A percentile compares a stretch with the other conserved stretches of the same genome.
phyloP scores from a whole-genome alignment of 331 rosid species.

The Rhamnella rubrinervis region DNA sequence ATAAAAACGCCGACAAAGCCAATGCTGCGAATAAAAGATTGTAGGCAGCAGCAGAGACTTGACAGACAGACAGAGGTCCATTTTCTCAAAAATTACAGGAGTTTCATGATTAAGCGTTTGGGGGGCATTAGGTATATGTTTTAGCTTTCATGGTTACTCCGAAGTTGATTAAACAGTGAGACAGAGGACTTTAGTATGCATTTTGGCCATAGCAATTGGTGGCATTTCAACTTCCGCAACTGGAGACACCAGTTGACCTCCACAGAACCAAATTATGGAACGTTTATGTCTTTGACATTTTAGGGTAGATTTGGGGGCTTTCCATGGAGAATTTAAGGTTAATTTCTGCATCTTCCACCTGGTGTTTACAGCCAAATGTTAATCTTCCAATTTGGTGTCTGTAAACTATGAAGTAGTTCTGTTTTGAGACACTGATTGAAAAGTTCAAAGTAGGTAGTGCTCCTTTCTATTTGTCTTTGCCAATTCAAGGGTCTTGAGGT shows the following conservation, averaged over 20 bases:
- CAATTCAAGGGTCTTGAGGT: neutral
- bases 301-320: neutral
- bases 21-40: too few relatives aligned
- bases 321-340: neutral
- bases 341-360: neutral
- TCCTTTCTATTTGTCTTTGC: neutral
- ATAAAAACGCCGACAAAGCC: too few relatives aligned
- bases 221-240: neutral
- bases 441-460: neutral
- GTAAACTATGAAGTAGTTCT: too few relatives aligned
- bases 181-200: too few relatives aligned
- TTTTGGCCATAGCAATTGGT: too few relatives aligned
- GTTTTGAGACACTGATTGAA: neutral
- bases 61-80: too few relatives aligned
- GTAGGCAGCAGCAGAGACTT: too few relatives aligned
- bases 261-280: neutral
- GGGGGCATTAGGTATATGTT: too few relatives aligned
- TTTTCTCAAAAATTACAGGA: too few relatives aligned
- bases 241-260: neutral
- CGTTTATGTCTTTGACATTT: neutral
- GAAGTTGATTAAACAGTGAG: too few relatives aligned
- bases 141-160: too few relatives aligned
- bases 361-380: neutral
- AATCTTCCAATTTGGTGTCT: neutral
- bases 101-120: too few relatives aligned